Evolutionary conservation across 140 eudicot species (phyloP).

Genomic region (Erigeron philadelphicus): DNA sequence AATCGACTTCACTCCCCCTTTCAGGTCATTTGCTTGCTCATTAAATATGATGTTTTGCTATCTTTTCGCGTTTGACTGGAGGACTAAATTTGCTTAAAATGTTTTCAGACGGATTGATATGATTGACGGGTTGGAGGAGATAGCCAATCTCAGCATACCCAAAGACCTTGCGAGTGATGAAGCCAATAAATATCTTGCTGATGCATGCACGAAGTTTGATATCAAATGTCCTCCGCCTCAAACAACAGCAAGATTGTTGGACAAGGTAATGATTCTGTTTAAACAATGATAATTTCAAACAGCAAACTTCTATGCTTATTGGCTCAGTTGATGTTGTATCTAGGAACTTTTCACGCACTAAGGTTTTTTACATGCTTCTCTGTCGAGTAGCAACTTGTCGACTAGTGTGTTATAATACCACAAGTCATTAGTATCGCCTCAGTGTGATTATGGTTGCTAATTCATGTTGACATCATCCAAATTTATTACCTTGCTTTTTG

Average conservation of each 20-base stretch:
- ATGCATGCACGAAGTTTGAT: constrained; percentile 63
- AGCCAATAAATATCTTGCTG: constrained; percentile 69
- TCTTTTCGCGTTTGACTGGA: too few species aligned
- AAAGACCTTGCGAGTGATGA: constrained; percentile 80
- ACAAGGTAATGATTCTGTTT: constrained; percentile 48
- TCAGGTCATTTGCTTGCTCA: constrained; percentile 47
- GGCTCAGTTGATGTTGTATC: not conserved
- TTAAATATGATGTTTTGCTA: not conserved
- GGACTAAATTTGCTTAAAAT: not conserved
- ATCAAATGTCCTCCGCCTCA: constrained; percentile 89
- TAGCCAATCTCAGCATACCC: constrained; percentile 79
- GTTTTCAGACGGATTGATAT: constrained; percentile 80
- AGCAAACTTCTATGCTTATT: not conserved
- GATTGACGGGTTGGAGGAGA: constrained; percentile 82
- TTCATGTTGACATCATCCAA: too few species aligned
- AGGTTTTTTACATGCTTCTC: not conserved
- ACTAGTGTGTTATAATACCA: not conserved
- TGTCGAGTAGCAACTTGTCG: not conserved
- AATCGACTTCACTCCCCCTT: constrained; percentile 89
- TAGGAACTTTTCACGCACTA: not conserved
- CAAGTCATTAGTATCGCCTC: too few species aligned
- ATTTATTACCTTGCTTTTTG: too few species aligned
- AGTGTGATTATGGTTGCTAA: too few species aligned
- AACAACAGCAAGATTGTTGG: constrained; percentile 84
- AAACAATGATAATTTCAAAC: too few species aligned